Conservation (phyloP, 768 basidiomycete genomes). For the Lanmaoa rubissima region DNA sequence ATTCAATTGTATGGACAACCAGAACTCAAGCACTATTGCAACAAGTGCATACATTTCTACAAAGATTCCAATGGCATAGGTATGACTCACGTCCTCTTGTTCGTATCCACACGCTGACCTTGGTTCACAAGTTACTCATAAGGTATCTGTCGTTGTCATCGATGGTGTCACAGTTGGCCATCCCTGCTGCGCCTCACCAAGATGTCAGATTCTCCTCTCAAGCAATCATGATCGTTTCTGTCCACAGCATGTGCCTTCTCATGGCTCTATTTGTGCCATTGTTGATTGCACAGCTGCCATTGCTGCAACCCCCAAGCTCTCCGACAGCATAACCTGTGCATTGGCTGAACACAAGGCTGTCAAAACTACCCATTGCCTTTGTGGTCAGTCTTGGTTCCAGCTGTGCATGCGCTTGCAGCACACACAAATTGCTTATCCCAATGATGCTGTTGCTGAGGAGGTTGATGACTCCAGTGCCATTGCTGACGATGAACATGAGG, state of each 20-base stretch:
- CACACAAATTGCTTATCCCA: neutral
- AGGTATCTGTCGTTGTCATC: neutral
- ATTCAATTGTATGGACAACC: neutral
- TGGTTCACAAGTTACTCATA: neutral
- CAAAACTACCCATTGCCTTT: neutral
- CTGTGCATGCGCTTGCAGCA: neutral
- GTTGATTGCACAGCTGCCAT: neutral
- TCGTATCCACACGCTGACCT: too few relatives aligned
- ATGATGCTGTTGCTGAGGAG: neutral
- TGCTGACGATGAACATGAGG: neutral
- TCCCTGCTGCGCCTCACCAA: neutral
- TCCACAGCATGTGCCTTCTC: neutral
- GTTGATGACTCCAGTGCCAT: neutral
- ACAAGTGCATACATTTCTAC: neutral
- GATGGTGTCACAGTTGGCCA: neutral
- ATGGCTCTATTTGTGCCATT: neutral
- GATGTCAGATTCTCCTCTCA: neutral
- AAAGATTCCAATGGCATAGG: neutral
- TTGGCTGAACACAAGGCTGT: neutral
- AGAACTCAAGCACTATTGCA: neutral
- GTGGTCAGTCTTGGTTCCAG: neutral
- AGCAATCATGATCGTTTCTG: neutral
- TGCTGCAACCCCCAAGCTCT: neutral
- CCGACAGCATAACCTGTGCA: neutral
- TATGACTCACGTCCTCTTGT: neutral